These are phyloP conservation scores for Tolypocladium guangdongense DNA, from an alignment of 2,329 filamentous ascomycete genomes.

Conservation along the genomic window DNA sequence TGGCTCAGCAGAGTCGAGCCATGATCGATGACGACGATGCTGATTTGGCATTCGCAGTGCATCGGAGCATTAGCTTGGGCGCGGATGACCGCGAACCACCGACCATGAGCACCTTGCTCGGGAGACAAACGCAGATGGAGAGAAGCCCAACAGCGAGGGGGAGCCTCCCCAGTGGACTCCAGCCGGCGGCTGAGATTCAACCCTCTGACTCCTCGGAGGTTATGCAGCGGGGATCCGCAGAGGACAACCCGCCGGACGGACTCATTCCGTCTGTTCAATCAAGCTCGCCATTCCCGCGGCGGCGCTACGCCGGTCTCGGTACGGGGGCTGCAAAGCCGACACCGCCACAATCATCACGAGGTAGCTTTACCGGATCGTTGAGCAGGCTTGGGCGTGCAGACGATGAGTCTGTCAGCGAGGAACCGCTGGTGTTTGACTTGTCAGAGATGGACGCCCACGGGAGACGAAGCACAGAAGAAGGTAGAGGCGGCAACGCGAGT, in stretches of 20 bases:
- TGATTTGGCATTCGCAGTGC: conserved; percentile 47
- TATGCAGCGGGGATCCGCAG: conserved; percentile 30
- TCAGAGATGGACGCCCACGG: conserved; percentile 55
- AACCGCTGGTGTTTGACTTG: conserved; percentile 62
- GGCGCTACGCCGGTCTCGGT: conserved; percentile 34
- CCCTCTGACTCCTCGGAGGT: conserved; percentile 26
- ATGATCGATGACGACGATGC: conserved; percentile 46
- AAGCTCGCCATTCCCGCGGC: conserved; percentile 33
- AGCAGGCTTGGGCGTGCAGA: conserved; percentile 29
- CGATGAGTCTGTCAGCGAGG: conserved; percentile 48
- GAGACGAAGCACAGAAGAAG: conserved; percentile 48
- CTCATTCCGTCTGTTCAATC: conserved; percentile 27
- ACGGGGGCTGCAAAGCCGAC: conserved; percentile 23
- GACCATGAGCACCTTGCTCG: conserved; percentile 52
- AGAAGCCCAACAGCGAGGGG: conserved; percentile 17
- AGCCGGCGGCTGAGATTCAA: conserved; percentile 31
- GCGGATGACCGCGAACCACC: conserved; percentile 53
- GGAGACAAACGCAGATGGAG: conserved; percentile 26
- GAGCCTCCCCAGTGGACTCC: conserved; percentile 17
- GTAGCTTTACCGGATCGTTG: conserved; percentile 32
- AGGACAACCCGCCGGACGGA: conserved; percentile 34
- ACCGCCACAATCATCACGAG: conserved; percentile 32
- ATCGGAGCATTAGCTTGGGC: conserved; percentile 59
- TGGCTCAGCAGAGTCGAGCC: conserved; percentile 50
- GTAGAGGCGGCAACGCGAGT: conserved; percentile 27